phyloP scores from a whole-genome alignment of 352 stramenopile species.

The Pythium diclinum region DNA sequence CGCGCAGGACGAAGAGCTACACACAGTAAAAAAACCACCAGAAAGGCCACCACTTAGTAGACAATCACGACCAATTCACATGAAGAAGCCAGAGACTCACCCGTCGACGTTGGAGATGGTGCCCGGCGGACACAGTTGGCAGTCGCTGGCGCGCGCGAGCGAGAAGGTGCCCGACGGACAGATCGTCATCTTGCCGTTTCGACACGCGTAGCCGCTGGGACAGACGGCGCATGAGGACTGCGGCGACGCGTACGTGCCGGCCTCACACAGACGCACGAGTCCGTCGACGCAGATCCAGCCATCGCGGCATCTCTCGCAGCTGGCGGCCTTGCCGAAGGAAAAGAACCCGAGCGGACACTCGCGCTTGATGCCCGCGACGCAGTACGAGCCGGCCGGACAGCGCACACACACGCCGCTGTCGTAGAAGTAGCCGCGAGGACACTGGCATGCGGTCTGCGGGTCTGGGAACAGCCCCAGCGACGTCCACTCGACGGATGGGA shows the following conservation, averaged over 20 bases:
- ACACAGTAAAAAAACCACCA: background rate
- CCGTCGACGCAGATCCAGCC: slow-evolving; percentile 64
- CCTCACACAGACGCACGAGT: slow-evolving; percentile 45
- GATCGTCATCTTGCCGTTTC: slow-evolving; percentile 48
- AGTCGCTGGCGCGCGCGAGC: slow-evolving; percentile 38
- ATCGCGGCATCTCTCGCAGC: slow-evolving; percentile 51
- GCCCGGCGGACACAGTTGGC: slow-evolving; percentile 52
- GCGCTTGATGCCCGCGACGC: slow-evolving; percentile 48
- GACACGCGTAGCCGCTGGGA: slow-evolving; percentile 49
- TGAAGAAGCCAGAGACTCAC: slow-evolving; percentile 22
- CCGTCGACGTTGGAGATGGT: slow-evolving; percentile 44
- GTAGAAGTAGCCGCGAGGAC: slow-evolving; percentile 56
- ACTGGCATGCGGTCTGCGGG: slow-evolving; percentile 49
- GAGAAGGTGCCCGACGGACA: slow-evolving; percentile 51
- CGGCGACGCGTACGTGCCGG: slow-evolving; percentile 48
- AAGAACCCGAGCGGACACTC: slow-evolving; percentile 45
- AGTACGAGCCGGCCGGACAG: slow-evolving; percentile 59
- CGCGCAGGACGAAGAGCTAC: slow-evolving; percentile 40
- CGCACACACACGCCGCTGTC: slow-evolving; percentile 38
- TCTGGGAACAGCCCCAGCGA: slow-evolving; percentile 52
- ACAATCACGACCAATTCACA: too few relatives aligned
- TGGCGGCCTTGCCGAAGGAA: slow-evolving; percentile 53
- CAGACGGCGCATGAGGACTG: slow-evolving; percentile 39
- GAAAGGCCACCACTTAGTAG: too few relatives aligned
- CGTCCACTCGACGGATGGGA: slow-evolving; percentile 44